These are phyloP conservation scores for Corynespora cassiicola DNA, from an alignment of 2,329 filamentous ascomycete genomes.

Conservation along the genomic window DNA sequence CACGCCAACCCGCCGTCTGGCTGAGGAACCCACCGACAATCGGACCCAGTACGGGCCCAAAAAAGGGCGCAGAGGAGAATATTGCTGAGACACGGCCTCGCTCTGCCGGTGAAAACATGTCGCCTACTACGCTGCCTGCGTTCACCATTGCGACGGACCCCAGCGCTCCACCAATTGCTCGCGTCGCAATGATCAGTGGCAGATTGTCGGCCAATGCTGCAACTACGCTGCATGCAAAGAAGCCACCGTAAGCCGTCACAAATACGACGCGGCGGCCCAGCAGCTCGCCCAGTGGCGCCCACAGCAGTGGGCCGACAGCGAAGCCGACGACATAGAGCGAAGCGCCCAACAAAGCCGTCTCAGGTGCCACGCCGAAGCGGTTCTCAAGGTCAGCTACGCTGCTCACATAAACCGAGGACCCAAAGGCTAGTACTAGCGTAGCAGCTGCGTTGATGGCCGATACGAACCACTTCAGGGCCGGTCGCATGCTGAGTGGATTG, in stretches of 20 bases:
- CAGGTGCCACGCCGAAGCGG: too few relatives aligned
- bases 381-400: too few relatives aligned
- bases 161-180: too few relatives aligned
- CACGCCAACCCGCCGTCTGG: conserved; percentile 13
- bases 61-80: conserved; percentile 24
- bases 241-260: conserved; percentile 18
- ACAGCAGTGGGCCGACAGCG: conserved; percentile 18
- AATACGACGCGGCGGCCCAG: too few relatives aligned
- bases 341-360: too few relatives aligned
- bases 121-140: conserved; percentile 23
- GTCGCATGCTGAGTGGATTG: too few relatives aligned
- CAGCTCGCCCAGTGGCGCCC: conserved; percentile 25
- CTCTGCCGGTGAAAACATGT: conserved; percentile 12
- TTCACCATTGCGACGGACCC: conserved; percentile 13
- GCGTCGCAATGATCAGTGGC: conserved; percentile 29
- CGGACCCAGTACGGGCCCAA: conserved; percentile 34
- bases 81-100: conserved; percentile 21
- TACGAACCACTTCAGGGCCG: too few relatives aligned
- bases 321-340: conserved; percentile 43
- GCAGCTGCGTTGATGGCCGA: too few relatives aligned
- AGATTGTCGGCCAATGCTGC: conserved; percentile 20
- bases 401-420: too few relatives aligned
- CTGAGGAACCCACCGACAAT: conserved; percentile 18
- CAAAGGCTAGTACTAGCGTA: too few relatives aligned
- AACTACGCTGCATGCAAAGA: conserved; percentile 9